Conservation (phyloP, 345 rosid species). For the Erucastrum elatum region DNA sequence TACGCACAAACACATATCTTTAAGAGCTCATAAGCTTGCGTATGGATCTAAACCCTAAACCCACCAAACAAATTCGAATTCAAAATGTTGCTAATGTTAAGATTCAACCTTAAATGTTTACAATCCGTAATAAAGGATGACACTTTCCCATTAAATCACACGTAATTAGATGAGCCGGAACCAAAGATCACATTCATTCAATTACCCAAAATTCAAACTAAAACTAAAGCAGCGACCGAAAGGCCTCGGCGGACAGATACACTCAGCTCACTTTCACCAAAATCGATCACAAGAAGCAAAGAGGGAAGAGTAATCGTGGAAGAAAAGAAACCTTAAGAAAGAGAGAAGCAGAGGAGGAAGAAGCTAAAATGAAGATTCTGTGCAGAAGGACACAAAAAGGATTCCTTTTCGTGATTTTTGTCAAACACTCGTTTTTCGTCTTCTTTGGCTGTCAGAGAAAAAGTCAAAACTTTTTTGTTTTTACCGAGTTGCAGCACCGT, state of each 20-base stretch:
- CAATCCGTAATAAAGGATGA: background rate
- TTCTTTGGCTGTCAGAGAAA: conserved; percentile 32
- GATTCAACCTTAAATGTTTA: background rate
- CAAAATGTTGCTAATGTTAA: background rate
- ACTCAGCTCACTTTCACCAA: conserved; percentile 4
- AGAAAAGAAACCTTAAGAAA: background rate
- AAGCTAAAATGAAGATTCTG: background rate
- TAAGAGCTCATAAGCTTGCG: background rate
- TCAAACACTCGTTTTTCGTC: conserved; percentile 19
- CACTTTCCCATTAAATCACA: background rate
- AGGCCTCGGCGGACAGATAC: background rate
- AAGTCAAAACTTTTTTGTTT: too few relatives aligned
- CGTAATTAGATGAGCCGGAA: background rate
- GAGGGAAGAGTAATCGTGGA: background rate
- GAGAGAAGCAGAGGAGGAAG: background rate
- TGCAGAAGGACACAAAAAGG: background rate
- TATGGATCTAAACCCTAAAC: background rate
- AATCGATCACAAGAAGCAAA: conserved; percentile 6
- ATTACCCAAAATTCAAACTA: background rate
- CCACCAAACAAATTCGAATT: too few relatives aligned
- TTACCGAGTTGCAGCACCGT: too few relatives aligned
- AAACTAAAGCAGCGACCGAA: background rate
- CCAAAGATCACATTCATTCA: background rate
- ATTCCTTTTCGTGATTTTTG: conserved; percentile 4
- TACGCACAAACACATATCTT: too few relatives aligned